Conservation (phyloP, 805 yeast genomes). For the Pichia gijzeniarum region DNA sequence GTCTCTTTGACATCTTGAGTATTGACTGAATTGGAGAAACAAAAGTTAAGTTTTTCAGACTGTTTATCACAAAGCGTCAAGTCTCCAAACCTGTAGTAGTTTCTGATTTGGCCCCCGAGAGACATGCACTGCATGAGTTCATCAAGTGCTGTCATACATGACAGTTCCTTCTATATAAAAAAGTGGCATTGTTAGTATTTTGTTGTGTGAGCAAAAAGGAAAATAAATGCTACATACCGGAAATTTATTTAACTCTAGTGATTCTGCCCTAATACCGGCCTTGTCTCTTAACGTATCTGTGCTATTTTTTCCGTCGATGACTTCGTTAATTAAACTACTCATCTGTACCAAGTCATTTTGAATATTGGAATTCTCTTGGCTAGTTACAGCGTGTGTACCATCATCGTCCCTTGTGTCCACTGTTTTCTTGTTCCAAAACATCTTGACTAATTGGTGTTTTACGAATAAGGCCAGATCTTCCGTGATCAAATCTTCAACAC, state of each 20-base stretch:
- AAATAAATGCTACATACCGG: constrained; percentile 22
- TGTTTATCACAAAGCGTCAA: constrained; percentile 65
- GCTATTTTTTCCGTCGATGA: constrained; percentile 9
- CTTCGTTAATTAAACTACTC: constrained; percentile 16
- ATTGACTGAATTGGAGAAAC: constrained; percentile 53
- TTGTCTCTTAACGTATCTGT: constrained; percentile 20
- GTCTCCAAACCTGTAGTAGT: constrained; percentile 79
- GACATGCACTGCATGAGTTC: constrained; percentile 83
- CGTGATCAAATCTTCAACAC: too few species aligned
- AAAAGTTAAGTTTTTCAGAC: constrained; percentile 73
- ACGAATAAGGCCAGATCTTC: too few species aligned
- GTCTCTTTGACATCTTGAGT: constrained; percentile 44
- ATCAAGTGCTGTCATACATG: constrained; percentile 78
- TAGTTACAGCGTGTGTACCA: not conserved
- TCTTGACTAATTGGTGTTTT: too few species aligned
- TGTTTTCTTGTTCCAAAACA: constrained; percentile 14
- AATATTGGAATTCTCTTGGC: not conserved
- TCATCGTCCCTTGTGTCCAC: constrained; percentile 8
- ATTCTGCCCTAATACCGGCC: constrained; percentile 26
- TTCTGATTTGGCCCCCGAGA: constrained; percentile 80
- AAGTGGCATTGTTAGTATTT: constrained; percentile 8
- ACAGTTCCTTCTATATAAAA: constrained; percentile 36
- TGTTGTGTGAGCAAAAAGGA: not conserved
- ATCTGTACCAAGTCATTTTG: constrained; percentile 13
- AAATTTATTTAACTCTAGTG: constrained; percentile 23